phyloP scores from a whole-genome alignment of 148 eudicot species.

The Talinum fruticosum region DNA sequence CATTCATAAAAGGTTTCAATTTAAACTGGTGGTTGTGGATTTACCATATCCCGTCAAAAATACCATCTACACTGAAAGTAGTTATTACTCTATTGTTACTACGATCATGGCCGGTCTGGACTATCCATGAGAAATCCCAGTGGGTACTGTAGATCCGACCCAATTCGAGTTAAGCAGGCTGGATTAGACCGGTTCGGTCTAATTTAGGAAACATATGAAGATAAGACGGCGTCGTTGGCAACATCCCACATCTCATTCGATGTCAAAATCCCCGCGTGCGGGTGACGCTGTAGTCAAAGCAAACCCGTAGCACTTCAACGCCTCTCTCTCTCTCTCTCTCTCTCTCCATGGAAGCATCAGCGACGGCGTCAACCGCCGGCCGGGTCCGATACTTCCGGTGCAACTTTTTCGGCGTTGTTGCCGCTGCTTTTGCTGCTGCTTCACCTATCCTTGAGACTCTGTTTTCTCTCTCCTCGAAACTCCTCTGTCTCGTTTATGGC shows the following conservation, averaged over 20 bases:
- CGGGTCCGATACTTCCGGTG: constrained; percentile 21
- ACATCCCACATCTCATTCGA: background rate
- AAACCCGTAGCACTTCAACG: background rate
- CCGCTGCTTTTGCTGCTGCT: constrained; percentile 36
- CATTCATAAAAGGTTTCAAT: no score
- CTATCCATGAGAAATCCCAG: background rate
- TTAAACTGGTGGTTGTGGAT: no score
- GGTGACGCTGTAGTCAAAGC: constrained; percentile 9
- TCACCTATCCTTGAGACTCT: constrained; percentile 25
- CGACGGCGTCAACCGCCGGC: constrained; percentile 13
- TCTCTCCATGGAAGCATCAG: constrained; percentile 18
- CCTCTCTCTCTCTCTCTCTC: constrained; percentile 6
- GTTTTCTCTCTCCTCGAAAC: constrained; percentile 9
- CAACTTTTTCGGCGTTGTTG: constrained; percentile 27
- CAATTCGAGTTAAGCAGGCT: background rate
- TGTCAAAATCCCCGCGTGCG: background rate
- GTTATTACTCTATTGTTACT: no score
- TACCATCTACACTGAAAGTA: no score
- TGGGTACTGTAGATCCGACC: background rate
- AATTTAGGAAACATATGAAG: no score
- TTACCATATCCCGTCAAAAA: no score
- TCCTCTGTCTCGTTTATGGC: background rate
- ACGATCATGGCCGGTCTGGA: no score
- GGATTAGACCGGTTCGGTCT: background rate
- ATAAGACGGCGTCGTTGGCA: background rate